Percentiles rank a stretch among this genome's conserved stretches.
Evolutionary conservation across 2,329 filamentous ascomycete genomes (phyloP).

Genomic region (Apiospora malaysiana): DNA sequence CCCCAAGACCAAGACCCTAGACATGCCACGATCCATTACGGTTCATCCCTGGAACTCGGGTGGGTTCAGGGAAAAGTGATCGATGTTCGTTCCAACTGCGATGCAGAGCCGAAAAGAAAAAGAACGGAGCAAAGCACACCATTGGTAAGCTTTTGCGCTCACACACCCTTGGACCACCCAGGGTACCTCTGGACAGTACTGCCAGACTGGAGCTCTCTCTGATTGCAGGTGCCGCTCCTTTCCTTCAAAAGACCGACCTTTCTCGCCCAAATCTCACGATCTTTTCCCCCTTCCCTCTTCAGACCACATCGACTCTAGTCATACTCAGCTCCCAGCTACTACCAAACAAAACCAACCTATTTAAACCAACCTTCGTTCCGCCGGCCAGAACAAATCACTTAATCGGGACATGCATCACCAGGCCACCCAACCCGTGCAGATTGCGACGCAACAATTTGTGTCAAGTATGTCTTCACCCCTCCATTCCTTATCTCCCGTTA

Average conservation of each 20-base stretch:
- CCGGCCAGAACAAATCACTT: slow-evolving; percentile 12
- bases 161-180: background rate
- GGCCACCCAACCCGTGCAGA: slow-evolving; percentile 12
- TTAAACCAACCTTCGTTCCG: background rate
- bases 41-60: slow-evolving; percentile 14
- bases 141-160: slow-evolving; percentile 18
- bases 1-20: too few relatives aligned
- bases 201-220: background rate
- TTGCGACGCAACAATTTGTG: slow-evolving; percentile 17
- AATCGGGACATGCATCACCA: slow-evolving; percentile 16
- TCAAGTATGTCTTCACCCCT: slow-evolving; percentile 8
- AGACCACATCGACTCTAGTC: slow-evolving; percentile 11
- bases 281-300: background rate
- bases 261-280: slow-evolving; percentile 4
- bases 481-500: background rate
- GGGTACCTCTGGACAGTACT: background rate
- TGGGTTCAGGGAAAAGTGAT: background rate
- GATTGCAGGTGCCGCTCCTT: background rate
- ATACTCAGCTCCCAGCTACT: background rate
- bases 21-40: background rate
- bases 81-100: background rate
- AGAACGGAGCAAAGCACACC: slow-evolving; percentile 12
- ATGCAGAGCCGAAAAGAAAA: background rate
- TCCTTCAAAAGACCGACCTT: slow-evolving; percentile 1
- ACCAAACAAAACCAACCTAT: background rate